These are phyloP conservation scores for Globisporangium splendens DNA, from an alignment of 352 stramenopile species.

Conservation along the genomic window DNA sequence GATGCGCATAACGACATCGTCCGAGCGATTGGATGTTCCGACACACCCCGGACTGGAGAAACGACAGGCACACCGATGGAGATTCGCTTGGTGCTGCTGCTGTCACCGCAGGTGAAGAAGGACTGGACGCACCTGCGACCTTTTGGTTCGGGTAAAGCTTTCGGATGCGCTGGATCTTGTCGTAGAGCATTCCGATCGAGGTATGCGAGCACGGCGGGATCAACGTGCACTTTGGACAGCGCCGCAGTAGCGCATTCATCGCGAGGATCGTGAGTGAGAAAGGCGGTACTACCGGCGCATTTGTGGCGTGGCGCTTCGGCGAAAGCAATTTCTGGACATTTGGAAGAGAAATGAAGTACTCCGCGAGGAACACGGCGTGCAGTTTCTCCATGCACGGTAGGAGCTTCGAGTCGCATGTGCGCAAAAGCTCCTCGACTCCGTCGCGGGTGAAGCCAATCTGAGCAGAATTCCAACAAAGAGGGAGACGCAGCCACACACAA, in stretches of 20 bases:
- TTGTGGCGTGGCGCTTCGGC: neutral
- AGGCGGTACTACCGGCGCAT: conserved; percentile 15
- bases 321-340: conserved; percentile 41
- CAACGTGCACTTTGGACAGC: conserved; percentile 66
- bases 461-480: neutral
- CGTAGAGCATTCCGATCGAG: conserved; percentile 39
- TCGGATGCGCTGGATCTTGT: conserved; percentile 38
- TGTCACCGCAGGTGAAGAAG: too few species aligned
- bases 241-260: conserved; percentile 54
- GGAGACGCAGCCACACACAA: neutral
- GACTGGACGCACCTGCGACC: too few species aligned
- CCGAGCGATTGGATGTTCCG: conserved; percentile 56
- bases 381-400: conserved; percentile 38
- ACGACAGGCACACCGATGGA: conserved; percentile 45
- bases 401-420: conserved; percentile 31
- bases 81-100: neutral
- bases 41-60: conserved; percentile 44
- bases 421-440: conserved; percentile 47
- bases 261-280: conserved; percentile 57
- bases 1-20: conserved; percentile 61
- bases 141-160: conserved; percentile 40
- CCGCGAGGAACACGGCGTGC: conserved; percentile 38
- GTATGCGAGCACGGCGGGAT: conserved; percentile 58
- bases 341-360: conserved; percentile 52
- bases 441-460: conserved; percentile 65